A percentile compares a stretch with the other conserved stretches of the same genome.
phyloP scores from a whole-genome alignment of 371 early-diverging fungal species.

The Edhazardia aedis region DNA sequence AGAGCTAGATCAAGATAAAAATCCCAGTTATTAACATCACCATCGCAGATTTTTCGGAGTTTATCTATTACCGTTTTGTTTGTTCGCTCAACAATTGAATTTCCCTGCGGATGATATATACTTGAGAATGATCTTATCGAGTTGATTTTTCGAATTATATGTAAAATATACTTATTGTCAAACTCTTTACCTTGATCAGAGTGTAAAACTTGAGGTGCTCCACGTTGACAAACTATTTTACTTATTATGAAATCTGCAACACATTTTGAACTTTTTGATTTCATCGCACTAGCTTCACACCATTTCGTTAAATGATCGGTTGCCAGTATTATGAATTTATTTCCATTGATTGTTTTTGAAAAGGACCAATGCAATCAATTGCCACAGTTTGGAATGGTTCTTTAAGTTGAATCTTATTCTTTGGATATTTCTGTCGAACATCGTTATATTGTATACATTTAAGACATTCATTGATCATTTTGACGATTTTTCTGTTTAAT shows the following conservation, averaged over 20 bases:
- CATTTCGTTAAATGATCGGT: slow-evolving; percentile 12
- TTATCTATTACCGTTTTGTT: slow-evolving; percentile 13
- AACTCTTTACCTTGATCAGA: slow-evolving; percentile 14
- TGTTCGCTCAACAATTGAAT: slow-evolving; percentile 6
- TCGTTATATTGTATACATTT: not conserved
- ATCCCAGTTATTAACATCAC: slow-evolving; percentile 6
- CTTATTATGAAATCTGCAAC: not conserved
- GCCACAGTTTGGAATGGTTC: not conserved
- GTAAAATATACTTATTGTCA: not conserved
- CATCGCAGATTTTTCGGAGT: not conserved
- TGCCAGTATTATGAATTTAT: slow-evolving; percentile 14
- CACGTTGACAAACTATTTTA: slow-evolving; percentile 1
- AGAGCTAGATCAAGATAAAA: not conserved
- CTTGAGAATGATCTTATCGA: not conserved
- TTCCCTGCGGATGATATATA: not conserved
- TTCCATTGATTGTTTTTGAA: not conserved
- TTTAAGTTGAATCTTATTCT: not conserved
- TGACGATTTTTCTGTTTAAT: not conserved
- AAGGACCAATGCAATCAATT: slow-evolving; percentile 9
- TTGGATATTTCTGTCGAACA: not conserved
- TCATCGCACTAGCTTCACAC: slow-evolving; percentile 3
- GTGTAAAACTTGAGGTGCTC: not conserved
- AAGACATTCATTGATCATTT: not conserved
- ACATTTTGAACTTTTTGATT: not conserved
- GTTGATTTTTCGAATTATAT: not conserved